Conservation (phyloP, 306 rosid species). For the Dalbergia cultrata region DNA sequence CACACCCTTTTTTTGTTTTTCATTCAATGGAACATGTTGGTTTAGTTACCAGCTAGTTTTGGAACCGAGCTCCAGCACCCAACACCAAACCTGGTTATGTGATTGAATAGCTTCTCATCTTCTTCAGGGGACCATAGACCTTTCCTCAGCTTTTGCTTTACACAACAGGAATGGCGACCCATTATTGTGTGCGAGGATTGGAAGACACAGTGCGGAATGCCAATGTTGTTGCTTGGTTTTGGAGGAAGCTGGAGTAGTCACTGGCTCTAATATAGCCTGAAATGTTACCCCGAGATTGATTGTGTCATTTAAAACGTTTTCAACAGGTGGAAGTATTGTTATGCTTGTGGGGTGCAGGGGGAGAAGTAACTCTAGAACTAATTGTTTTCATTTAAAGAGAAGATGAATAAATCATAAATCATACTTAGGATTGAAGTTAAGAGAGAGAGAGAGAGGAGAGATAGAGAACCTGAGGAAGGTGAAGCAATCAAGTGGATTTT, state of each 20-base stretch:
- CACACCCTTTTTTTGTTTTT: too few species aligned
- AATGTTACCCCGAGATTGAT: slow-evolving; percentile 31
- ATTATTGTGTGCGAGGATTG: slow-evolving; percentile 45
- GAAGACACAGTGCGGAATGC: not conserved
- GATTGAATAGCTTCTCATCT: slow-evolving; percentile 93
- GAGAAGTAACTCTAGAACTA: slow-evolving; percentile 52
- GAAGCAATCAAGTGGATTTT: slow-evolving; percentile 94
- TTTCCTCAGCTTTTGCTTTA: slow-evolving; percentile 83
- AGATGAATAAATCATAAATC: slow-evolving; percentile 53
- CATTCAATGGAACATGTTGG: not conserved
- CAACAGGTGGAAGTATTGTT: slow-evolving; percentile 53
- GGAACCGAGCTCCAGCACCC: slow-evolving; percentile 99
- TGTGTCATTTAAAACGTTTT: slow-evolving; percentile 46
- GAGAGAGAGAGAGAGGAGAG: slow-evolving; percentile 48
- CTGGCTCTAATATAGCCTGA: slow-evolving; percentile 51
- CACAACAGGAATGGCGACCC: slow-evolving; percentile 93
- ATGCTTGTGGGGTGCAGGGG: slow-evolving; percentile 48
- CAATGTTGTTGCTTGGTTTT: slow-evolving; percentile 38
- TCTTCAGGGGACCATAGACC: slow-evolving; percentile 98
- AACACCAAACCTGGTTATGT: slow-evolving; percentile 86
- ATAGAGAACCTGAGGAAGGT: slow-evolving; percentile 56
- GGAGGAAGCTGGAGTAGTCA: slow-evolving; percentile 39
- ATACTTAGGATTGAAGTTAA: slow-evolving; percentile 90
- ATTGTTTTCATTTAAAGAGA: slow-evolving; percentile 65
- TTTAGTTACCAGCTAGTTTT: slow-evolving; percentile 72